Evolutionary conservation across 1,284 basidiomycete genomes (phyloP).

Genomic region (Apiotrichum brassicae): DNA sequence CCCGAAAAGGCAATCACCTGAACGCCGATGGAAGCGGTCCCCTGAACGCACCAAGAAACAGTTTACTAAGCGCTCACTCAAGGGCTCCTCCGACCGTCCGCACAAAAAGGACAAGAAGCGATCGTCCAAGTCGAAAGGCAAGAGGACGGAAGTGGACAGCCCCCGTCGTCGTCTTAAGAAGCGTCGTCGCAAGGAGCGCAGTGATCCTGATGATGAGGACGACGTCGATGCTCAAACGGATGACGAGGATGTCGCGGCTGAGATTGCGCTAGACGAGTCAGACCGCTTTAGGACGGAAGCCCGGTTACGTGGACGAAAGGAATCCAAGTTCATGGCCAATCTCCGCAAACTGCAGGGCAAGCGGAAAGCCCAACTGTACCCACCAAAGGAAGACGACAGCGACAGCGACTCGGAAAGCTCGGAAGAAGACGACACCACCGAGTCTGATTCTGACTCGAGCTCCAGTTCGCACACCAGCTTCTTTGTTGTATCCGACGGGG

Average conservation of each 20-base stretch:
- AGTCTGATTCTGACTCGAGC: slow-evolving; percentile 48
- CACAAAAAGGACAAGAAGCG: no score
- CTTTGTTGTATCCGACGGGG: slow-evolving; percentile 69
- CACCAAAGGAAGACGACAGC: slow-evolving; percentile 5
- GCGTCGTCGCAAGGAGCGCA: not conserved
- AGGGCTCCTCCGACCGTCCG: no score
- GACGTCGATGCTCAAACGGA: slow-evolving; percentile 34
- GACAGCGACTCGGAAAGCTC: slow-evolving; percentile 26
- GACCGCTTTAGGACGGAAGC: slow-evolving; percentile 51
- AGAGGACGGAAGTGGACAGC: no score
- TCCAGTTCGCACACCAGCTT: no score
- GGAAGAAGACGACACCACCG: slow-evolving; percentile 27
- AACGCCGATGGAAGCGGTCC: no score
- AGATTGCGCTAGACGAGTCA: slow-evolving; percentile 51
- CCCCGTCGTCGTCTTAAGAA: no score
- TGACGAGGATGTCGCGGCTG: slow-evolving; percentile 52
- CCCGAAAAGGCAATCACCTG: no score
- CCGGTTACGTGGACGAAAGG: slow-evolving; percentile 19
- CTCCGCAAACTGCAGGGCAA: slow-evolving; percentile 27
- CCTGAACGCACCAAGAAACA: no score
- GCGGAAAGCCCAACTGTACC: slow-evolving; percentile 10
- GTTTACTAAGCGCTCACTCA: no score
- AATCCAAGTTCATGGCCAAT: slow-evolving; percentile 25
- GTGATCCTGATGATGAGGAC: slow-evolving; percentile 25
- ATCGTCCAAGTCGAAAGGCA: no score